phyloP scores from a whole-genome alignment of 495 filamentous ascomycete species.

The Aspergillus diversus region DNA sequence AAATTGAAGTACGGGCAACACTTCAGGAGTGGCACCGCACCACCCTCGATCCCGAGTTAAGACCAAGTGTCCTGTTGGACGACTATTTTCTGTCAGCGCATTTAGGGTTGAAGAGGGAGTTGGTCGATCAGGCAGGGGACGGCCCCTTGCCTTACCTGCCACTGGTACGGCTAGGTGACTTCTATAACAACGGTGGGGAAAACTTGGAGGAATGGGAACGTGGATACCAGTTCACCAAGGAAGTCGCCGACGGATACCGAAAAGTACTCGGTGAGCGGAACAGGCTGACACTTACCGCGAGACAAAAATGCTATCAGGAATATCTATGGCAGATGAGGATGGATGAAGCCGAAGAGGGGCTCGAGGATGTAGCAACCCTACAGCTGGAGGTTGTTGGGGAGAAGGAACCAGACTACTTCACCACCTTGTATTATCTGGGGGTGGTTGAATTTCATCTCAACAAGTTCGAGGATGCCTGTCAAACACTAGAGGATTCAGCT shows the following conservation, averaged over 20 bases:
- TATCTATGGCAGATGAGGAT: not conserved
- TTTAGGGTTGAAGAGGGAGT: not conserved
- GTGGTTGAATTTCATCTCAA: not conserved
- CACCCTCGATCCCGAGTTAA: not conserved
- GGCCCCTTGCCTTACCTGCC: not conserved
- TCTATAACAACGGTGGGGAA: not conserved
- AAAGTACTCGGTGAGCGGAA: not conserved
- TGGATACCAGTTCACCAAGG: not conserved
- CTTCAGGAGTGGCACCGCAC: not conserved
- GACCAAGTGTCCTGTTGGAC: not conserved
- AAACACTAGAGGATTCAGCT: not conserved
- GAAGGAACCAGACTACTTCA: not conserved
- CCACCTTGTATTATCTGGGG: not conserved
- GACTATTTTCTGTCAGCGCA: not conserved
- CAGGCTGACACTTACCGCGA: not conserved
- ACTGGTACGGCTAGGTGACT: not conserved
- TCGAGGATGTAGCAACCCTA: not conserved
- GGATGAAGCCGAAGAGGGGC: not conserved
- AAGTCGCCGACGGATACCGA: not conserved
- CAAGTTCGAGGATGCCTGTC: not conserved
- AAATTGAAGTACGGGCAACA: not conserved
- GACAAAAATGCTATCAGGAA: not conserved
- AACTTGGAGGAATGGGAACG: not conserved
- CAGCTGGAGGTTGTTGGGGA: not conserved
- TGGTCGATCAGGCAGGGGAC: not conserved